Base-by-base conservation (phyloP, 768 basidiomycete genomes). In the Rubroboletus satanas region DNA sequence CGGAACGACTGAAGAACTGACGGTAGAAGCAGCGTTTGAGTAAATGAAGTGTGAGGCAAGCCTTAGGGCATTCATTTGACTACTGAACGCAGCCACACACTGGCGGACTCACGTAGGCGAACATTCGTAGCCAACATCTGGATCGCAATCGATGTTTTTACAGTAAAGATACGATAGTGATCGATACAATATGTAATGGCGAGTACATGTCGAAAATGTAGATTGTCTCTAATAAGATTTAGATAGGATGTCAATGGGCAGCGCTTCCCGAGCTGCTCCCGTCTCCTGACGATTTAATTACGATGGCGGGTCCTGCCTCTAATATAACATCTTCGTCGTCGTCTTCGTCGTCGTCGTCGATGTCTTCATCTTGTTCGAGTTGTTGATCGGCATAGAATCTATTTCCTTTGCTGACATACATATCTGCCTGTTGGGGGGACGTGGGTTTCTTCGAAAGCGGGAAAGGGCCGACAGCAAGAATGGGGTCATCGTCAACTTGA, bases 261-360 rank as follows among this genome's bases (percentile, higher is more conserved):
- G 44, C 42, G 56, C 66, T 69, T 62, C 67, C 66, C 12, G 61
- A 68, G 59, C 59, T 56, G 54, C 51, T 46, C 48, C 51, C 62
- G 26, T 65, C 69, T 26, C 62, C 50, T 36, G 60, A 36, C 39
- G 59, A 60, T 63, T 80, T 79, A 29, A 77, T 66, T n/a, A 77
- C 66, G 38, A 81, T 68, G n/a, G 81, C 78, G 4, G 88, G 87
- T 1, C 88, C 88, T 18, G 85, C 80, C 71, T 89, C 88, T 62
- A 90, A 72, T 62, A 90, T 87, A 23, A 90, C 70, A 60, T 90
- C 88, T 18, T 79, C 82, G 60, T 89, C 87, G 29, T 79, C 77
- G 26, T 78, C 77, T n/a, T 78, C 77, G n/a, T 78, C 72, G n/a
- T 78, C 87, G 17, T 79, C 82, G 59, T 88, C 87, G 31, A 76